phyloP scores from a whole-genome alignment of 2,329 filamentous ascomycete genomes.

The Microsporum canis region DNA sequence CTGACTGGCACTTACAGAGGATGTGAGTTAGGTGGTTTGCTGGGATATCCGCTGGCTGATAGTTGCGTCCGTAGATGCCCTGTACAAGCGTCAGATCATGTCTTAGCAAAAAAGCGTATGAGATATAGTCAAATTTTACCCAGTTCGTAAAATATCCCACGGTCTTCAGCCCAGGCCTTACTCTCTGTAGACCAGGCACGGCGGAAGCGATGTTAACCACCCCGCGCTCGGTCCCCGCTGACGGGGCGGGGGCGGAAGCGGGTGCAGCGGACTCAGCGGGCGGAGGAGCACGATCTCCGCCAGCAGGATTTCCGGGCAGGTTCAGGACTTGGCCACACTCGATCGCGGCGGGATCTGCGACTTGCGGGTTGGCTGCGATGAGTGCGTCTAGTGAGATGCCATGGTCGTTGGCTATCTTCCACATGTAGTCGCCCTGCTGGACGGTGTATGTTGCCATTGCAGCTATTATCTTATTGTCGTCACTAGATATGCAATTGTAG shows the following conservation, averaged over 20 bases:
- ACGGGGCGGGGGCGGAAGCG: background rate
- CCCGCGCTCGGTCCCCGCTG: background rate
- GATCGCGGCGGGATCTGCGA: conserved; percentile 11
- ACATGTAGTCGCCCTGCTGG: conserved; percentile 14
- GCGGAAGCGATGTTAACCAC: background rate
- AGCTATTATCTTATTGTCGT: background rate
- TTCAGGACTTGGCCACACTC: conserved; percentile 13
- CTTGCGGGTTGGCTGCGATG: conserved; percentile 13
- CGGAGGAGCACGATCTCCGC: background rate
- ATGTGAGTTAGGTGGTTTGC: conserved; percentile 75
- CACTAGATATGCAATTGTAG: background rate
- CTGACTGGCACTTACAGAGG: conserved; percentile 40
- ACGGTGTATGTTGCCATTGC: conserved; percentile 11
- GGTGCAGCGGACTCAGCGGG: background rate
- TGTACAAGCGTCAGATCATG: conserved; percentile 14
- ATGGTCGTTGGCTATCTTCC: conserved; percentile 26
- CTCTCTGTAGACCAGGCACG: background rate
- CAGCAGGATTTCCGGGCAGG: conserved; percentile 2
- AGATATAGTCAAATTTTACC: conserved; percentile 19
- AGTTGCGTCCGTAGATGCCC: conserved; percentile 80
- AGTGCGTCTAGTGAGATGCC: conserved; percentile 18
- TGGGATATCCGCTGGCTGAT: conserved; percentile 71
- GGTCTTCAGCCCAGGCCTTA: conserved; percentile 13
- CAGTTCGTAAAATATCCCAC: conserved; percentile 39
- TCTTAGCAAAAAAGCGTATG: background rate